Percentiles rank a stretch among this genome's conserved stretches.
Conservation (phyloP, 805 yeast species). For the Candida insectalens region DNA sequence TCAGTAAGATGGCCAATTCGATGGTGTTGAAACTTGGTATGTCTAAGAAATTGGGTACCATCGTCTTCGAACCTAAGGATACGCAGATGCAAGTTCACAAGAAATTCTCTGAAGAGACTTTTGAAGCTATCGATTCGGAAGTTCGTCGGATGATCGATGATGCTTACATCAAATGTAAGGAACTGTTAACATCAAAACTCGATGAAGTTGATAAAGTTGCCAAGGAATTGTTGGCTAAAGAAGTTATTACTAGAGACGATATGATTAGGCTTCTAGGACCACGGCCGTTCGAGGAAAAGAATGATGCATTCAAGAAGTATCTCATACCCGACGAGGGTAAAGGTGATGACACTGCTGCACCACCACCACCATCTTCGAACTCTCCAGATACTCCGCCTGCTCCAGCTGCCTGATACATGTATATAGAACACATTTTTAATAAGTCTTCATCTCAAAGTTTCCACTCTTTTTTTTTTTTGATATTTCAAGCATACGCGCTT, state of each 20-base stretch:
- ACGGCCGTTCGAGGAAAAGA: constrained; percentile 84
- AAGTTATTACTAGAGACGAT: constrained; percentile 88
- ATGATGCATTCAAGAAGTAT: constrained; percentile 83
- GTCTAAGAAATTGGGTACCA: constrained; percentile 81
- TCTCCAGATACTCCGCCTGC: no score
- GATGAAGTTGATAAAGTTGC: constrained; percentile 80
- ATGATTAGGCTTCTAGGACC: constrained; percentile 84
- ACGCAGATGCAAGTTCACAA: constrained; percentile 44
- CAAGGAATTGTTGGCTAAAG: constrained; percentile 74
- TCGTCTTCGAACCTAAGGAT: constrained; percentile 61
- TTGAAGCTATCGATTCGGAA: constrained; percentile 71
- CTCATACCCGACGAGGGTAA: constrained; percentile 14
- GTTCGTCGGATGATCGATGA: constrained; percentile 68
- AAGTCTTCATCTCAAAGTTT: no score
- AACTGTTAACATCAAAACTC: constrained; percentile 59
- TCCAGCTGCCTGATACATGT: no score
- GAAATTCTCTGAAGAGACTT: constrained; percentile 86
- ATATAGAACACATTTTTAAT: no score
- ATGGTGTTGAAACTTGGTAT: constrained; percentile 93
- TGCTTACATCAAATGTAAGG: constrained; percentile 62
- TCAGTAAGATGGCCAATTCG: constrained; percentile 83
- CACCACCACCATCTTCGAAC: constrained; percentile 1
- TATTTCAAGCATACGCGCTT: no score
- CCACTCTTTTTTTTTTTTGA: no score
- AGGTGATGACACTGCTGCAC: constrained; percentile 14